phyloP scores from a whole-genome alignment of 305 asterid species.

The Fraxinus floribunda region DNA sequence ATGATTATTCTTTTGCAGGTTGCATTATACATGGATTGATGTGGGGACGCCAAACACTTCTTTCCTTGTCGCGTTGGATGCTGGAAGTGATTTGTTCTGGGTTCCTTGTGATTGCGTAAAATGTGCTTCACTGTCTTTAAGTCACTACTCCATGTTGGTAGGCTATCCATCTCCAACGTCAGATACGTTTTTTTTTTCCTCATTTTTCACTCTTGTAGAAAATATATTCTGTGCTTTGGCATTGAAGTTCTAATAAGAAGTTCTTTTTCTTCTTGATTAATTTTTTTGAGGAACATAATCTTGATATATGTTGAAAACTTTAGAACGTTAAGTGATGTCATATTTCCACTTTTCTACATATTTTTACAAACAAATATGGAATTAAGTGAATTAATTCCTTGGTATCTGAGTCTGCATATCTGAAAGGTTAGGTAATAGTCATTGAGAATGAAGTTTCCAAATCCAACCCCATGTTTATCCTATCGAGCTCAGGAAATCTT shows the following conservation, averaged over 20 bases:
- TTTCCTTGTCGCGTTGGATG: slow-evolving; percentile 79
- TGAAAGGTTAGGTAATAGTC: not conserved
- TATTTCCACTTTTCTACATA: not conserved
- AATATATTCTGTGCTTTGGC: slow-evolving; percentile 3
- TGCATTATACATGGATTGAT: slow-evolving; percentile 83
- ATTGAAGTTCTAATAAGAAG: not conserved
- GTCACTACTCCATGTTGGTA: slow-evolving; percentile 66
- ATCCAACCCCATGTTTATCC: not conserved
- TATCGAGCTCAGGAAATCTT: not conserved
- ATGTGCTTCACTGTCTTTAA: slow-evolving; percentile 71
- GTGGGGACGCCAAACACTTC: slow-evolving; percentile 77
- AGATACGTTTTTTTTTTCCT: slow-evolving; percentile 1
- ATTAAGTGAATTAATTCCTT: not conserved
- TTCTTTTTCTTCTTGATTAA: not conserved
- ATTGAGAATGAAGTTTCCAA: not conserved
- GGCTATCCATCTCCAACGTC: slow-evolving; percentile 30
- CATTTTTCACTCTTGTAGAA: slow-evolving; percentile 14
- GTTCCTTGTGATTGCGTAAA: slow-evolving; percentile 74
- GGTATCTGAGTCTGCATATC: not conserved
- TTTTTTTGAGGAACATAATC: not conserved
- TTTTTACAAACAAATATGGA: not conserved
- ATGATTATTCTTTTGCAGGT: slow-evolving; percentile 45
- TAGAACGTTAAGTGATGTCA: not conserved
- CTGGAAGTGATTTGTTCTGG: slow-evolving; percentile 85
- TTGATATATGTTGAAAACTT: not conserved